phyloP scores from a whole-genome alignment of 306 rosid genomes.

The Vachellia collinsii region DNA sequence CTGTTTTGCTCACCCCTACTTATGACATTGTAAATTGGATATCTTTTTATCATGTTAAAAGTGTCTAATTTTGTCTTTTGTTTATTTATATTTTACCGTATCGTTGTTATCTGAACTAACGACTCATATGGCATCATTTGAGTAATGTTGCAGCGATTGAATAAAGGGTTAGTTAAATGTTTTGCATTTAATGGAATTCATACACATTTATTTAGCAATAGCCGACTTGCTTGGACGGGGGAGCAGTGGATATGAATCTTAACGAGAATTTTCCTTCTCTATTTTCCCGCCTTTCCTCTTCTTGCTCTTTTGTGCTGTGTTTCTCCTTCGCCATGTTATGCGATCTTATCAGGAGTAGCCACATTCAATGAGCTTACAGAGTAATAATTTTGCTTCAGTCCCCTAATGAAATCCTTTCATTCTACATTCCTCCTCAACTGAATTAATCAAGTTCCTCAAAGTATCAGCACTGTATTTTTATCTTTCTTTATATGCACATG shows the following conservation, averaged over 20 bases:
- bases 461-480: not conserved
- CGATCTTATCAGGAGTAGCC: not conserved
- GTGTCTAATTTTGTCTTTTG: not conserved
- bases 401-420: not conserved
- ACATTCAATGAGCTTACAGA: not conserved
- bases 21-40: not conserved
- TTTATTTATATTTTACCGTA: not conserved
- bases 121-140: not conserved
- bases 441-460: not conserved
- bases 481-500: not conserved
- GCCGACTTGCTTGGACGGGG: not conserved
- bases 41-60: not conserved
- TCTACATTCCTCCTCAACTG: not conserved
- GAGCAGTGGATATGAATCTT: not conserved
- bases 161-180: not conserved
- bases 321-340: not conserved
- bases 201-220: not conserved
- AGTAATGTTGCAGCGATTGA: not conserved
- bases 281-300: not conserved
- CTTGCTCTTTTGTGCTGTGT: not conserved
- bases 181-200: not conserved
- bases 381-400: not conserved
- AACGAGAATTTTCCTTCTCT: not conserved
- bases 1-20: too few relatives aligned
- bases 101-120: not conserved